phyloP scores from a whole-genome alignment of 768 basidiomycete genomes.

The Chlorophyllum brunneum region DNA sequence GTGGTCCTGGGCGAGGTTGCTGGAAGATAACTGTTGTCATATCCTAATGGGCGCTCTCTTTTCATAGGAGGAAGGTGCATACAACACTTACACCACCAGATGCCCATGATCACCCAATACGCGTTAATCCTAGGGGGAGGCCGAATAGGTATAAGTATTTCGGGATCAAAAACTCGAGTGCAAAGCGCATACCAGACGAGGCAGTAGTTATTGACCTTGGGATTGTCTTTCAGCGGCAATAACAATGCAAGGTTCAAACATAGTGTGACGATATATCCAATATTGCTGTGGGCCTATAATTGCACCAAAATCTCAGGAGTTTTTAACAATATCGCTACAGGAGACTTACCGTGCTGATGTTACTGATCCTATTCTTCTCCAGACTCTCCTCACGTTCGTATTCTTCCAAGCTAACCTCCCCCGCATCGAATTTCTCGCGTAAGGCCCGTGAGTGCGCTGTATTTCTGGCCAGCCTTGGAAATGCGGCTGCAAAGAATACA shows the following conservation, averaged over 20 bases:
- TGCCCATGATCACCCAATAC: constrained; percentile 76
- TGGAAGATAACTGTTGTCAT: constrained; percentile 71
- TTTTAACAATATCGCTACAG: neutral
- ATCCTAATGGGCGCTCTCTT: neutral
- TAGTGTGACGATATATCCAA: constrained; percentile 66
- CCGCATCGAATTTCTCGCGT: constrained; percentile 51
- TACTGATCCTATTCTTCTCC: constrained; percentile 83
- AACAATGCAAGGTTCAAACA: constrained; percentile 69
- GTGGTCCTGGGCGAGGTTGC: constrained; percentile 77
- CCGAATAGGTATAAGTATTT: neutral
- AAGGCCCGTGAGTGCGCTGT: constrained; percentile 59
- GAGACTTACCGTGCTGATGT: constrained; percentile 69
- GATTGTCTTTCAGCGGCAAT: constrained; percentile 53
- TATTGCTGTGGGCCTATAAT: constrained; percentile 65
- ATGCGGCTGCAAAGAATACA: constrained; percentile 75
- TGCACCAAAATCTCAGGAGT: neutral
- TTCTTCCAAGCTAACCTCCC: constrained; percentile 54
- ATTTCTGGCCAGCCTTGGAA: constrained; percentile 80
- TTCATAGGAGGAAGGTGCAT: neutral
- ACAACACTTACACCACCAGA: constrained; percentile 79
- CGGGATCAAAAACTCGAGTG: neutral
- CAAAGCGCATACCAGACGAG: constrained; percentile 53
- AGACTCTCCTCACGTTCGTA: constrained; percentile 75
- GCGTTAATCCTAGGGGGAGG: constrained; percentile 50
- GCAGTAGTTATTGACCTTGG: constrained; percentile 71